Percentiles rank a stretch among this genome's conserved stretches.
These are phyloP conservation scores for Clavispora carvajalis DNA, from an alignment of 805 yeast genomes.

Conservation along the genomic window DNA sequence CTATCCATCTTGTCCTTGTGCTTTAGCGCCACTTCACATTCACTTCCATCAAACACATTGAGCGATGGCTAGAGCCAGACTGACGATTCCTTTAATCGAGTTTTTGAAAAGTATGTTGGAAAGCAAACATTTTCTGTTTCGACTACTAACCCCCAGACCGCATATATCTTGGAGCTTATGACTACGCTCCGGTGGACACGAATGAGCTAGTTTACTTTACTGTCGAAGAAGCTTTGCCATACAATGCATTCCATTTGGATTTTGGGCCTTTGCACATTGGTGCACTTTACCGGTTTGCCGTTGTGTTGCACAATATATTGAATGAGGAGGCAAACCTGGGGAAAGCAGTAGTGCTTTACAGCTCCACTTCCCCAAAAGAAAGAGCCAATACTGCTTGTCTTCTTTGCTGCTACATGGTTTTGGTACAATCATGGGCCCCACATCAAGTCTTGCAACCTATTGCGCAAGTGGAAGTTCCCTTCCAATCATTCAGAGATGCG, in stretches of 20 bases:
- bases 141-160: constrained; percentile 42
- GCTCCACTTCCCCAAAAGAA: constrained; percentile 72
- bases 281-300: constrained; percentile 91
- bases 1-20: background rate
- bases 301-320: constrained; percentile 82
- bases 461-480: constrained; percentile 86
- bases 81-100: constrained; percentile 35
- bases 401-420: constrained; percentile 87
- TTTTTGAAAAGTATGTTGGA: constrained; percentile 41
- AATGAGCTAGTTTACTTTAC: constrained; percentile 78
- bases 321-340: constrained; percentile 80
- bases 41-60: background rate
- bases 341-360: constrained; percentile 87
- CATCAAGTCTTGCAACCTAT: constrained; percentile 95
- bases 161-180: constrained; percentile 87
- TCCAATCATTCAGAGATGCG: constrained; percentile 94
- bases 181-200: constrained; percentile 71
- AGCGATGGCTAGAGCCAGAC: constrained; percentile 7
- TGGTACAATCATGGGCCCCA: constrained; percentile 97
- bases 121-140: no score
- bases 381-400: constrained; percentile 94
- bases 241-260: constrained; percentile 92
- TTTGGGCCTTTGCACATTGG: constrained; percentile 96
- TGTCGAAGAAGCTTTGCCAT: constrained; percentile 86
- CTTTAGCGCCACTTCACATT: background rate